Base-by-base conservation (phyloP, 2,329 filamentous ascomycete genomes). In the Cephalotrichum gorgonifer region DNA sequence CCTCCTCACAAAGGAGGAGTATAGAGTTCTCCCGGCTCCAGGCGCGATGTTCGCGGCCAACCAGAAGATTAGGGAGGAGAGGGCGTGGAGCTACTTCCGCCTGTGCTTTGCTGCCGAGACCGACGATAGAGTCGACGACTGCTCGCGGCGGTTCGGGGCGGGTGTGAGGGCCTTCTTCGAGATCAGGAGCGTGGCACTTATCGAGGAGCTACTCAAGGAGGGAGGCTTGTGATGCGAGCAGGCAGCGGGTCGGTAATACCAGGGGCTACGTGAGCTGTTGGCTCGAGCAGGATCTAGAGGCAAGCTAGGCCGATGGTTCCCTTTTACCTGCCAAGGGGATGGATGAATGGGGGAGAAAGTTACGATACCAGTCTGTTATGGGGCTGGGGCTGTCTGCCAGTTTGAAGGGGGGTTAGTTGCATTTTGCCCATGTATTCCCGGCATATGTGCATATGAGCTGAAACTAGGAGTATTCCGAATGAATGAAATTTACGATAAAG, bases 101-200 rank as follows among this genome's bases (percentile, higher is more conserved):
- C 60, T 96, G 31, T 95, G 88, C 66, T 96, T 95, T 66, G 88
- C 88, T 1, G 88, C 89, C 1, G 84, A 89, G 64, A 72, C 78
- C n/a, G 83, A 84, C 49, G 81, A 84, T 35, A 78, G 85, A 38
- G 70, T 95, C 5, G 75, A 74, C 23, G 64, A 66, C 5, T 79
- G 81, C 53, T 81, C 78, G 6, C 67, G 76, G 59, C 67, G 83
- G 25, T 81, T 94, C 58, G 80, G 78, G 1, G 73, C 80, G 30
- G 88, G 83, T 0, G 75, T 88, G 20, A 75, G 80, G 51, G 75
- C 72, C 23, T 96, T 95, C 64, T 95, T 86, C 83, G 73, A 75
- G 54, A 81, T 93, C 56, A 86, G 83, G 69, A 74, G 78, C 47
- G 73, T 74, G 54, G 71, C 73, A 58, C 75, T 78, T 54, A 76